Evolutionary conservation across 129 eudicot genomes (phyloP), one percentile per base, ranked within the genome.

Genomic region (Daucus carota): DNA sequence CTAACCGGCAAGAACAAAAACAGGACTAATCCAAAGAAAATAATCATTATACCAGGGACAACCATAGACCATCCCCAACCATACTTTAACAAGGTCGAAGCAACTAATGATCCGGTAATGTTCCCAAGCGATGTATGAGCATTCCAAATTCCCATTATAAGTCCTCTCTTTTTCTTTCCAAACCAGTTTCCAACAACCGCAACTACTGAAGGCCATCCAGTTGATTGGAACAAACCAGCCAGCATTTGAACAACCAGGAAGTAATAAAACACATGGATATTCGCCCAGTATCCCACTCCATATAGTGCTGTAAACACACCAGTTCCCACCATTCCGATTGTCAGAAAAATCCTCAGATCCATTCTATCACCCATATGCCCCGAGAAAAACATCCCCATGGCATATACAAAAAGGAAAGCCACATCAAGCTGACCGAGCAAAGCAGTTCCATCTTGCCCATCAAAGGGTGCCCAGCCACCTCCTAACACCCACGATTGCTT

Each of bases 61-160:
- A 85, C 88, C 93, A 88, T 80, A 10, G 97, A 95, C 99, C 99
- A 95, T 70, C 99, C 99, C 99, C 99, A 95, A 43, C 97, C 99
- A 73, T 87, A 86, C 82, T 83, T 90, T 81, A 95, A 86, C 77
- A 95, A 76, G 28, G 77, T 48, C 2, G 99, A 95, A 73, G 97
- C 99, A 32, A 95, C 81, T 74, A 95, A 84, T 32, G 97, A 91
- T 33, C 99, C 99, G 4, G 88, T 65, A 28, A 95, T 91, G 80
- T 95, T 95, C 72, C 99, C 99, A 1, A 95, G 70, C 0, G 99
- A 89, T 0, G 99, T 91, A 75, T 95, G 97, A 50, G 97, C 93
- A 43, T 95, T 91, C 99, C 99, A 95, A 0, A 95, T 81, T 8
- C 99, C 99, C 99, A 95, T 95, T 70, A 95, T 85, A 42, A 95